phyloP scores from a whole-genome alignment of 2,329 filamentous ascomycete species.

The Curvularia hawaiiensis region DNA sequence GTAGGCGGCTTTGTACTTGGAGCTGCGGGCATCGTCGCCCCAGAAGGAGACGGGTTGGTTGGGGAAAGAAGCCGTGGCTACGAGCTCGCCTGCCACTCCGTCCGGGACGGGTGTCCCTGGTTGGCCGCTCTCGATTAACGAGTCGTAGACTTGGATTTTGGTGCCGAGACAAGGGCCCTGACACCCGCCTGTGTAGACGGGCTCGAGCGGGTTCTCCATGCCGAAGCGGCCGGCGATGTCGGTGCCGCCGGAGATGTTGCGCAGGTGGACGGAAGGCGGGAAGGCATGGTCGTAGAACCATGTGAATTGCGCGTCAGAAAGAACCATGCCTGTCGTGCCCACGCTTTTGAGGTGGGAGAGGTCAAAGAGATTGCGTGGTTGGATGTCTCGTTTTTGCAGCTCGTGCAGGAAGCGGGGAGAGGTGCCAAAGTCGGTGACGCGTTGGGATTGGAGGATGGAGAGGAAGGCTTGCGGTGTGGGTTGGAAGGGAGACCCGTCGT shows the following conservation, averaged over 20 bases:
- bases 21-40: conserved; percentile 47
- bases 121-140: conserved; percentile 49
- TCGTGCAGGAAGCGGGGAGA: conserved; percentile 80
- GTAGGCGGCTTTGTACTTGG: conserved; percentile 54
- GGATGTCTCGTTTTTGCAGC: conserved; percentile 66
- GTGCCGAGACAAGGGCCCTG: conserved; percentile 60
- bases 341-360: conserved; percentile 66
- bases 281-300: conserved; percentile 81
- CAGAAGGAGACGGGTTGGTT: conserved; percentile 68
- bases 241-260: conserved; percentile 78
- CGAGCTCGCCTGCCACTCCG: conserved; percentile 76
- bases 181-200: conserved; percentile 65
- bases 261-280: conserved; percentile 67
- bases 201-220: conserved; percentile 69
- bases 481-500: conserved; percentile 81
- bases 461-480: conserved; percentile 70
- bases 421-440: conserved; percentile 74
- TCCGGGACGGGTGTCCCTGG: conserved; percentile 59
- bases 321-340: conserved; percentile 79
- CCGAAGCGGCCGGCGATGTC: conserved; percentile 72
- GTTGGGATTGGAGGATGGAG: conserved; percentile 64
- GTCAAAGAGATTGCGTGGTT: conserved; percentile 66
- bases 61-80: conserved; percentile 72
- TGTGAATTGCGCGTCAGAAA: conserved; percentile 76
- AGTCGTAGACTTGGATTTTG: conserved; percentile 66